phyloP scores from a whole-genome alignment of 306 rosid species.

The Vigna hirtella region DNA sequence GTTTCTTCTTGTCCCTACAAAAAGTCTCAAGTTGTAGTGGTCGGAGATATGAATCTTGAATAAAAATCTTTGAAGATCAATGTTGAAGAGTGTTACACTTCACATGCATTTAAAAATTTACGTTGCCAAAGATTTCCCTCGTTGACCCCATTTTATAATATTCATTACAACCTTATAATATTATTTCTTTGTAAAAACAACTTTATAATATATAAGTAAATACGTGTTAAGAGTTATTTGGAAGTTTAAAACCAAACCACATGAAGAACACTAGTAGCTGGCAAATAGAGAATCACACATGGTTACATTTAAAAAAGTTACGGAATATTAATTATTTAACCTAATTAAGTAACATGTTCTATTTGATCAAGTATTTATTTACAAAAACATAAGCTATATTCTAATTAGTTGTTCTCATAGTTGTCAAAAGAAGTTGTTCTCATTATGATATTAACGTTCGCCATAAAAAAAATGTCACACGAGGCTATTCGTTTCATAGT shows the following conservation, averaged over 20 bases:
- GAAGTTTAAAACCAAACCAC: constrained; percentile 24
- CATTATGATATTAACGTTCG: background rate
- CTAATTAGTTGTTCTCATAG: background rate
- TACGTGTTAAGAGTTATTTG: background rate
- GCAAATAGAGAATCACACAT: constrained; percentile 29
- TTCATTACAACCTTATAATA: background rate
- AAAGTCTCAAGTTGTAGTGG: background rate
- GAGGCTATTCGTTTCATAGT: too few species aligned
- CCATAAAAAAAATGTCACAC: background rate
- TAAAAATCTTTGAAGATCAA: background rate
- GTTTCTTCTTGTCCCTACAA: background rate
- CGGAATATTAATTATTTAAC: constrained; percentile 28
- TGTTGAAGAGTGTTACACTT: background rate
- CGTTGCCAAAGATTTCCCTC: background rate
- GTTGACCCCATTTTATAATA: constrained; percentile 11
- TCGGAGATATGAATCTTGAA: constrained; percentile 10
- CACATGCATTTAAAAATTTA: background rate
- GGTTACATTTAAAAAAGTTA: constrained; percentile 4
- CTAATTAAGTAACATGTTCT: background rate
- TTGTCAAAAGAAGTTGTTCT: background rate
- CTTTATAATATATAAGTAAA: background rate
- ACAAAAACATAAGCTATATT: background rate
- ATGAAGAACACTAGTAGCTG: constrained; percentile 14
- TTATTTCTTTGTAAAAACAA: background rate
- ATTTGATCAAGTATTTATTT: background rate